These are phyloP conservation scores for Posidonia australis DNA, from an alignment of 106 monocot genomes.

Conservation along the genomic window DNA sequence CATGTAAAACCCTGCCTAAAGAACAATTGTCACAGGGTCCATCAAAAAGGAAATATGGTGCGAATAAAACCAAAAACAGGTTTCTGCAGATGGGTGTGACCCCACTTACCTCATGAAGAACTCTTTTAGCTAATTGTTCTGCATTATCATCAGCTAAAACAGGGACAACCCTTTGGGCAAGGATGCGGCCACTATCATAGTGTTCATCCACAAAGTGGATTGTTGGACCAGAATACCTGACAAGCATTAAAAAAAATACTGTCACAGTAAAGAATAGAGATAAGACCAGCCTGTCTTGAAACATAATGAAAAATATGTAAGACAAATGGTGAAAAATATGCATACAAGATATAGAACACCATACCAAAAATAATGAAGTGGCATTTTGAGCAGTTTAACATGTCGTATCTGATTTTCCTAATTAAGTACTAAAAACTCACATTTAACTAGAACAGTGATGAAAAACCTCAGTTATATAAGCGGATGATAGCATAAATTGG, in stretches of 20 bases:
- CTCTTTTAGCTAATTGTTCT: constrained; percentile 66
- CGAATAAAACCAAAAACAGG: not conserved
- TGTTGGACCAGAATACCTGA: constrained; percentile 85
- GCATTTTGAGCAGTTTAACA: no score
- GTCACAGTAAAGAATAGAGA: not conserved
- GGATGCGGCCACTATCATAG: constrained; percentile 70
- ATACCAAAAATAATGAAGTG: no score
- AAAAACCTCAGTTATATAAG: no score
- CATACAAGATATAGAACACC: no score
- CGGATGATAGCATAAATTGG: no score
- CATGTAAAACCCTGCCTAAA: no score
- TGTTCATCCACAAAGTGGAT: constrained; percentile 95
- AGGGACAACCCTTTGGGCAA: constrained; percentile 76
- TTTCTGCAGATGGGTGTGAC: not conserved
- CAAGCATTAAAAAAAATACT: not conserved
- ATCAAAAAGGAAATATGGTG: no score
- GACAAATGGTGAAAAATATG: not conserved
- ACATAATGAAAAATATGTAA: not conserved
- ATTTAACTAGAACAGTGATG: no score
- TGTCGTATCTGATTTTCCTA: no score
- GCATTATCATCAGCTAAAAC: constrained; percentile 72
- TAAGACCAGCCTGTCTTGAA: not conserved
- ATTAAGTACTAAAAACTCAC: no score
- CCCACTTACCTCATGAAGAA: constrained; percentile 65
- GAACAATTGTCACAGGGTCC: not conserved